Evolutionary conservation across 257 asterid genomes (phyloP), one percentile per base, ranked within the genome.

Genomic region (Solanum gandarillasii): DNA sequence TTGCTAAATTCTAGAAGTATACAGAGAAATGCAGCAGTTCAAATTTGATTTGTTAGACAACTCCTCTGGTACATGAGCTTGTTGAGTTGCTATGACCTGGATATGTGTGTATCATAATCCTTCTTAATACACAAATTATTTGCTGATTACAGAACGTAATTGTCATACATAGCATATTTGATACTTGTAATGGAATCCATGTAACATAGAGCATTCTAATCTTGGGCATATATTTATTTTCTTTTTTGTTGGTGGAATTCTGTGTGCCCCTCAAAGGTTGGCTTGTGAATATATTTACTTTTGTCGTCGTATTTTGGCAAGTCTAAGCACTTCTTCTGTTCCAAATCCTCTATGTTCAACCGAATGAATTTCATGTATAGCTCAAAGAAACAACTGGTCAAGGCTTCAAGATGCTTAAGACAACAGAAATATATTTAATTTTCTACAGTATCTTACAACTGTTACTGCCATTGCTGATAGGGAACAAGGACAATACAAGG

Each of bases 401-500:
- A 21, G 29, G 20, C 82, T 21, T 74, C 82, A 74, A 36, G 82
- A 35, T 21, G 52, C 83, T 74, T 74, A 74, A 74, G 52, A 11
- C 29, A 35, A 14, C 52, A 36, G 55, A 74, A 21, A 74, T 4
- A 11, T 36, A 74, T 74, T 36, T 23, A 72, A 74, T 35, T 74
- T 35, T 36, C 83, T 36, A 36, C 83, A 10, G 52, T 36, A 23
- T 43, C 82, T 74, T 21, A 36, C 23, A 21, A 23, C 43, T 72
- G 31, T 48, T 6, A 25, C 20, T 82, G 35, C 23, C 83, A 73
- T 72, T 89, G 92, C 90, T 88, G 85, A 38, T 43, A 95, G 99
- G 98, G 99, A 97, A 87, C 98, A 93, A 87, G 94, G 93, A 73
- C 95, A 92, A 32, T 97, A 92, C 93, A 95, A 95, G 93, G 95